Conservation (phyloP, 768 basidiomycete species). For the Xerocomus potaroensis region DNA sequence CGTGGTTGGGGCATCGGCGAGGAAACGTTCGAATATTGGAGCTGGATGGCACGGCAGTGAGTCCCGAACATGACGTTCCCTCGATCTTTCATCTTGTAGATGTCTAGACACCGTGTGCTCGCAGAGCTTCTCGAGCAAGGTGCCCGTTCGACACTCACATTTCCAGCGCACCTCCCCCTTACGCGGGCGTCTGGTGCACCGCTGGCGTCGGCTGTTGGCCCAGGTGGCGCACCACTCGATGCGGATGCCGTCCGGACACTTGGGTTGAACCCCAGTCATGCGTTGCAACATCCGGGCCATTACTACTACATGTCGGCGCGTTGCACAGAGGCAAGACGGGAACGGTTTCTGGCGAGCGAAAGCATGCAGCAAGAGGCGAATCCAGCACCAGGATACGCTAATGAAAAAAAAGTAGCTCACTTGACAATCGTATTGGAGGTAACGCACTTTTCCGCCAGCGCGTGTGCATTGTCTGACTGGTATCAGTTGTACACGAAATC, state of each 20-base stretch:
- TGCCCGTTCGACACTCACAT: slow-evolving; percentile 52
- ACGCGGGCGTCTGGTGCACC: slow-evolving; percentile 26
- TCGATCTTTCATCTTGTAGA: neutral
- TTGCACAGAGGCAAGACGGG: slow-evolving; percentile 74
- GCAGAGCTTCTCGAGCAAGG: slow-evolving; percentile 90
- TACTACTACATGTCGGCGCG: slow-evolving; percentile 89
- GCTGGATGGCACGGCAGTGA: slow-evolving; percentile 91
- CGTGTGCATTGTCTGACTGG: neutral
- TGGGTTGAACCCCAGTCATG: slow-evolving; percentile 75
- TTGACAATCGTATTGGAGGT: slow-evolving; percentile 80
- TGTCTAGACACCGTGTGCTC: slow-evolving; percentile 73
- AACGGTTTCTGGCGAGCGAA: slow-evolving; percentile 60
- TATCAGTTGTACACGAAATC: slow-evolving; percentile 85
- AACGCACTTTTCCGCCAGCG: neutral
- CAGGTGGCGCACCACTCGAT: slow-evolving; percentile 35
- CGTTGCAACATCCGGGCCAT: slow-evolving; percentile 80
- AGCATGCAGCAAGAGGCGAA: slow-evolving; percentile 32
- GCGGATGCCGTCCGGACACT: slow-evolving; percentile 56
- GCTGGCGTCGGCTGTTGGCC: slow-evolving; percentile 16
- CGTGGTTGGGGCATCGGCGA: slow-evolving; percentile 94
- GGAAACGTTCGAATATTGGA: slow-evolving; percentile 97
- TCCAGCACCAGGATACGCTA: slow-evolving; percentile 68
- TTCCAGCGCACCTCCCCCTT: slow-evolving; percentile 55
- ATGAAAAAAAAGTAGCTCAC: slow-evolving; percentile 94
- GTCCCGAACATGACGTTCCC: slow-evolving; percentile 24